Base-by-base conservation (phyloP, 164 flowering plant species). In the Hamamelis virginiana region DNA sequence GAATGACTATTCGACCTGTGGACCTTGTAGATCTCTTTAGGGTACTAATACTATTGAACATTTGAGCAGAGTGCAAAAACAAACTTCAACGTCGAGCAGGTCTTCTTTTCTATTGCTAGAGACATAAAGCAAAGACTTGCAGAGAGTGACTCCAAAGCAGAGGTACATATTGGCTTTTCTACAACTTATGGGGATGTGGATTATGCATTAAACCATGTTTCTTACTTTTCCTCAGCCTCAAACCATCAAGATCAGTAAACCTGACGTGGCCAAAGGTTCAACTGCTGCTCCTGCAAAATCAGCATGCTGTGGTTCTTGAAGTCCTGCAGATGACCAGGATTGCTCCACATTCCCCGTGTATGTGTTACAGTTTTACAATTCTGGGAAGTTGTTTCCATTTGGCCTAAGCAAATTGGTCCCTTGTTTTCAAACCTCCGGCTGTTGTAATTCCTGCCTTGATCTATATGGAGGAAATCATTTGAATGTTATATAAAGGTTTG, bases 11-110 rank as follows among this genome's bases (percentile, higher is more conserved):
- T 8, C 15, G 53, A 50, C 16, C 15, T 33, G 41, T 33, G 41
- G 41, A 6, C 58, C 58, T 55, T 22, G 58, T 22, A 22, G 46
- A 43, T n/a, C 21, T 28, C 56, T 5, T 47, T 10, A 19, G 28
- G 47, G 10, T 22, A 51, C 21, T 69, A 15, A 74, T 58, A 26
- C 18, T 52, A 0, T 60, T 56, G 9, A 9, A 53, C 13, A 26
- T 66, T 25, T 74, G 52, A 69, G 74, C 82, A 81, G 87, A 84
- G 87, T 77, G 87, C 87, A 45, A 84, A 84, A 72, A 81, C 87
- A 68, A 84, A 84, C 78, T 72, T 84, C 64, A 84, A 84, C n/a
- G 87, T 84, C 56, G 87, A 84, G 79, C 78, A 81, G 69, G 87
- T 84, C 28, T 84, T 84, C 79, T 84, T 84, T 71, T 79, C 87